Percentiles rank a stretch among this genome's conserved stretches.
phyloP scores from a whole-genome alignment of 2,329 filamentous ascomycete genomes.

The Ascocoryne sarcoides region DNA sequence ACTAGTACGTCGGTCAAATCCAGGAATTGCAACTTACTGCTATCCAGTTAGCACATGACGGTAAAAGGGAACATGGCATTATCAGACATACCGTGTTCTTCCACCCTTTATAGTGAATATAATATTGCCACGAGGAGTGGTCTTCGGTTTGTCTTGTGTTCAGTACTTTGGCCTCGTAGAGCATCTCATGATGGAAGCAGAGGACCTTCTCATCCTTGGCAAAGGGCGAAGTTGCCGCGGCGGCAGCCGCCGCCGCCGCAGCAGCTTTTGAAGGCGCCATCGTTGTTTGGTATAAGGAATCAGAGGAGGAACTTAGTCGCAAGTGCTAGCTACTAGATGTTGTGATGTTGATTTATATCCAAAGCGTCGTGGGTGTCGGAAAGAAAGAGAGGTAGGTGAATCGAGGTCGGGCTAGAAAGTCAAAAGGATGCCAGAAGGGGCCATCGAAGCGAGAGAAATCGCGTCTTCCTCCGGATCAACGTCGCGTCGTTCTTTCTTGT shows the following conservation, averaged over 20 bases:
- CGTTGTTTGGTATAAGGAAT: background rate
- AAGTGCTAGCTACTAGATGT: background rate
- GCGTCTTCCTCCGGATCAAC: background rate
- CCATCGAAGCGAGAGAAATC: background rate
- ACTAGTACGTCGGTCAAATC: background rate
- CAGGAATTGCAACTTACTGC: constrained; percentile 2
- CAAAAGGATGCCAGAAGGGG: background rate
- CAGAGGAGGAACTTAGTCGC: background rate
- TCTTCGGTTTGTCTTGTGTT: constrained; percentile 62
- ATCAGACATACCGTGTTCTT: constrained; percentile 73
- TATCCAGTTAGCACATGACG: background rate
- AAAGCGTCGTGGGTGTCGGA: no score
- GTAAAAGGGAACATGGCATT: constrained; percentile 10
- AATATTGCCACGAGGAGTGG: constrained; percentile 74
- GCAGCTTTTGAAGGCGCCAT: constrained; percentile 28
- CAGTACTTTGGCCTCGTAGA: constrained; percentile 95
- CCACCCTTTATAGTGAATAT: constrained; percentile 98
- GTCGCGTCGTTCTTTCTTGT: no score
- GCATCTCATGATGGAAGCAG: constrained; percentile 93
- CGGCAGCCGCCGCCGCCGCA: constrained; percentile 15
- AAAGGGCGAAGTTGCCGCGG: constrained; percentile 20
- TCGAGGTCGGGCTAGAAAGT: background rate
- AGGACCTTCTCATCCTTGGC: constrained; percentile 84
- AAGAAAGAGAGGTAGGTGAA: no score
- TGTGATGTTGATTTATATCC: background rate